phyloP scores from a whole-genome alignment of 108 stramenopile species.

The Stephanodiscus minutulus region DNA sequence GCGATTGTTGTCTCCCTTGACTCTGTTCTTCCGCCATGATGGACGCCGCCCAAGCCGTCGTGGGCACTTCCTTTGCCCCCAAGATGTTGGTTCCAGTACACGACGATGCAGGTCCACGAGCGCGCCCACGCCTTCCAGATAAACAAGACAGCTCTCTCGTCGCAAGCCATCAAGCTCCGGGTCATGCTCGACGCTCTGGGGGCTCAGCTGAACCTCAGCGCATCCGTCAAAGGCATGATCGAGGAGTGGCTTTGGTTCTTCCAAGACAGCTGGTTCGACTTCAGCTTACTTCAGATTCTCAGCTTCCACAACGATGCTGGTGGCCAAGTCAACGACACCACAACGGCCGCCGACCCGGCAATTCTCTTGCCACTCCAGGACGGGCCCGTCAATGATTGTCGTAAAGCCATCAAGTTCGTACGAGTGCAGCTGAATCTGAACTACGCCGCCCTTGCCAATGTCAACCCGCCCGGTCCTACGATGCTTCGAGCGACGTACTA shows the following conservation, averaged over 20 bases:
- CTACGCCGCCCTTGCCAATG: not conserved
- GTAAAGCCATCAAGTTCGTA: not conserved
- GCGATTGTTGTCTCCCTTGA: too few species aligned
- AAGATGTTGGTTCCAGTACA: too few species aligned
- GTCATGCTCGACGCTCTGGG: too few species aligned
- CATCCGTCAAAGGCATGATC: not conserved
- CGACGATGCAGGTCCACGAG: too few species aligned
- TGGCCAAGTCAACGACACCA: not conserved
- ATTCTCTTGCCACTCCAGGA: not conserved
- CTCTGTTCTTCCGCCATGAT: too few species aligned
- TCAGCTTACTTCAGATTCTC: not conserved
- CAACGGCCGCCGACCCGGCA: not conserved
- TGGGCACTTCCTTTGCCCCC: too few species aligned
- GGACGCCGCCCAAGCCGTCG: too few species aligned
- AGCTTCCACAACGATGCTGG: not conserved
- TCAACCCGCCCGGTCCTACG: not conserved
- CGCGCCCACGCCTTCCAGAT: too few species aligned
- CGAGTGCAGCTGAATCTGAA: not conserved
- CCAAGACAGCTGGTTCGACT: too few species aligned
- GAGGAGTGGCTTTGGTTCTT: not conserved
- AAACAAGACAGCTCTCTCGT: too few species aligned
- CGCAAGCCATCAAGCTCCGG: too few species aligned
- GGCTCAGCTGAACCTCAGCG: not conserved
- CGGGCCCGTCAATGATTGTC: not conserved
- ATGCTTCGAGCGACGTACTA: not conserved